phyloP scores from a whole-genome alignment of 2,329 filamentous ascomycete species.

The Xylaria sp. region DNA sequence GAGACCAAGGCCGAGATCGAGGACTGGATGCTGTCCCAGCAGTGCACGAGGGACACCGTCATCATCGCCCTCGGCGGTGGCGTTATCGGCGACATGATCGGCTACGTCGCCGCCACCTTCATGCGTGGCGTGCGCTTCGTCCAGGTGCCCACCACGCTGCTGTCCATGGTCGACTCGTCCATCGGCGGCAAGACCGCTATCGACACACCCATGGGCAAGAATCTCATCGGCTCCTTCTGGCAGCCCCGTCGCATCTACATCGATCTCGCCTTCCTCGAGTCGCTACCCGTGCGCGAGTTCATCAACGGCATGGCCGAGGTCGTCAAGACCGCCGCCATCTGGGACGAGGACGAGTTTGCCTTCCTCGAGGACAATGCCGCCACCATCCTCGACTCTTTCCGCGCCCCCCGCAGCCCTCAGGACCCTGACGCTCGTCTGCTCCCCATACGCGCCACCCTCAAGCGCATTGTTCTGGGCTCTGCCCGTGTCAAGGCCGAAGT shows the following conservation, averaged over 20 bases:
- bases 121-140: conserved; percentile 97
- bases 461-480: conserved; percentile 84
- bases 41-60: conserved; percentile 94
- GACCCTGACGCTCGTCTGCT: conserved; percentile 64
- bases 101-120: conserved; percentile 96
- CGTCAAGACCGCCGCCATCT: conserved; percentile 96
- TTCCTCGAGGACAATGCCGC: conserved; percentile 82
- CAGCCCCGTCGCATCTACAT: conserved; percentile 94
- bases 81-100: conserved; percentile 97
- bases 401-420: conserved; percentile 55
- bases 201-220: conserved; percentile 94
- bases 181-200: conserved; percentile 99
- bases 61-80: conserved; percentile 94
- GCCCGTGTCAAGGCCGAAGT: conserved; percentile 94
- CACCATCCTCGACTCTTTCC: conserved; percentile 74
- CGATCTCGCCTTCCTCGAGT: conserved; percentile 89
- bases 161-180: conserved; percentile 98
- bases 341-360: conserved; percentile 86
- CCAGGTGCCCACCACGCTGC: conserved; percentile 91
- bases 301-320: conserved; percentile 99
- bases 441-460: conserved; percentile 72
- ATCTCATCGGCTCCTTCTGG: conserved; percentile 95
- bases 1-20: conserved; percentile 95
- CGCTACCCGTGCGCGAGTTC: conserved; percentile 87
- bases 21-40: conserved; percentile 92